Percentiles rank a stretch among this genome's conserved stretches.
Conservation (phyloP, 192 early-diverging fungal species). For the Backusella tarrabulga region DNA sequence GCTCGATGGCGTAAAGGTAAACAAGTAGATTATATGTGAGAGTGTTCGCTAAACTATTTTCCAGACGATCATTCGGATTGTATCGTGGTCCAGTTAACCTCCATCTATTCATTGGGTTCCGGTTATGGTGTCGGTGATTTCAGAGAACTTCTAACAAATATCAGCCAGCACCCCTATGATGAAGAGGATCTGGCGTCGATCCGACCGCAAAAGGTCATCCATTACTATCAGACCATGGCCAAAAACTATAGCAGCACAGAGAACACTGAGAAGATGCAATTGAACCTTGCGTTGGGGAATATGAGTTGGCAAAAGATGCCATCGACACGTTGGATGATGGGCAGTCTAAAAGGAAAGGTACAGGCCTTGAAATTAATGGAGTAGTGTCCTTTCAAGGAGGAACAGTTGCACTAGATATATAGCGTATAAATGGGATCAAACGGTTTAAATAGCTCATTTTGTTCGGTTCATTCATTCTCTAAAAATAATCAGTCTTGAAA, state of each 20-base stretch:
- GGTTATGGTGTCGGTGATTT: conserved; percentile 1
- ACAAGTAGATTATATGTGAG: no score
- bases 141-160: not conserved
- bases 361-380: not conserved
- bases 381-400: not conserved
- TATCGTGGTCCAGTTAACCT: not conserved
- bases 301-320: not conserved
- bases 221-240: not conserved
- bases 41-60: not conserved
- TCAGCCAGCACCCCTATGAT: not conserved
- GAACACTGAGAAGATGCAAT: not conserved
- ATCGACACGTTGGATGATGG: not conserved
- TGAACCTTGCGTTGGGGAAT: not conserved
- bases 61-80: not conserved
- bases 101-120: not conserved
- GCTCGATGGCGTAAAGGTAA: conserved; percentile 11
- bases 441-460: no score
- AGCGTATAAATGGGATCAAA: no score
- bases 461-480: no score
- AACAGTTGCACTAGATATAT: no score
- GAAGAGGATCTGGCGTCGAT: not conserved
- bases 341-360: not conserved
- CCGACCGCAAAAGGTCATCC: conserved; percentile 4
- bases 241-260: not conserved
- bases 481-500: no score